A percentile compares a stretch with the other conserved stretches of the same genome.
These are phyloP conservation scores for Thalassiosira livingstoniorum DNA, from an alignment of 352 stramenopile genomes.

Conservation along the genomic window DNA sequence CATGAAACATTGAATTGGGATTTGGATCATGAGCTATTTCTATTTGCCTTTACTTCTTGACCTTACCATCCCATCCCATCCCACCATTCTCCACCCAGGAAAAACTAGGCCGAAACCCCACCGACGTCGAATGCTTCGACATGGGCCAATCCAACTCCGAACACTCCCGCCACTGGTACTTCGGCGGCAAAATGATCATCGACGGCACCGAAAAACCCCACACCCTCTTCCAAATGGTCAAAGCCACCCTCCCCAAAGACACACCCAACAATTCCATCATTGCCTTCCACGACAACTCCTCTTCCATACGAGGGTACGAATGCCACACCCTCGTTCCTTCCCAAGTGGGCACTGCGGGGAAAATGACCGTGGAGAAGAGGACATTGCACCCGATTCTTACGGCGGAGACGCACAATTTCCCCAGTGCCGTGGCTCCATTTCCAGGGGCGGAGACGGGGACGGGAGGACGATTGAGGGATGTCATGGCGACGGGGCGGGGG, in stretches of 20 bases:
- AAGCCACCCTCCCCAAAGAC: constrained; percentile 93
- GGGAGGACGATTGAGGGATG: constrained; percentile 97
- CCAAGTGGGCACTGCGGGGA: constrained; percentile 56
- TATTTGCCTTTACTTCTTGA: neutral
- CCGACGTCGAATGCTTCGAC: constrained; percentile 99
- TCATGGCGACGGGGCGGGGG: constrained; percentile 97
- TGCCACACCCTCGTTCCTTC: constrained; percentile 87
- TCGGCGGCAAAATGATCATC: constrained; percentile 98
- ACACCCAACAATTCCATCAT: constrained; percentile 96
- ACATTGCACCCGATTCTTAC: constrained; percentile 96
- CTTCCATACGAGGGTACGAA: constrained; percentile 93
- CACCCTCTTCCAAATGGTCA: constrained; percentile 99
- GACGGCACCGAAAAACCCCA: constrained; percentile 95
- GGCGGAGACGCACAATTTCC: constrained; percentile 99
- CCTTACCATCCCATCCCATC: constrained; percentile 50
- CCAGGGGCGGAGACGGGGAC: constrained; percentile 96
- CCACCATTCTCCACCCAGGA: too few relatives aligned
- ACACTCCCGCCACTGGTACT: constrained; percentile 99
- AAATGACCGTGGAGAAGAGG: constrained; percentile 70
- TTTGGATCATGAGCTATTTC: constrained; percentile 1
- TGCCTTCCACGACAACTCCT: constrained; percentile 99
- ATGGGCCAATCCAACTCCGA: constrained; percentile 99
- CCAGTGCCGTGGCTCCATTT: constrained; percentile 92
- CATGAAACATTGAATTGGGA: neutral
- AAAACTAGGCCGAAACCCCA: constrained; percentile 96